A percentile compares a stretch with the other conserved stretches of the same genome.
Evolutionary conservation across 176 grass and related monocot genomes (phyloP).

Genomic region (Pharus latifolius): DNA sequence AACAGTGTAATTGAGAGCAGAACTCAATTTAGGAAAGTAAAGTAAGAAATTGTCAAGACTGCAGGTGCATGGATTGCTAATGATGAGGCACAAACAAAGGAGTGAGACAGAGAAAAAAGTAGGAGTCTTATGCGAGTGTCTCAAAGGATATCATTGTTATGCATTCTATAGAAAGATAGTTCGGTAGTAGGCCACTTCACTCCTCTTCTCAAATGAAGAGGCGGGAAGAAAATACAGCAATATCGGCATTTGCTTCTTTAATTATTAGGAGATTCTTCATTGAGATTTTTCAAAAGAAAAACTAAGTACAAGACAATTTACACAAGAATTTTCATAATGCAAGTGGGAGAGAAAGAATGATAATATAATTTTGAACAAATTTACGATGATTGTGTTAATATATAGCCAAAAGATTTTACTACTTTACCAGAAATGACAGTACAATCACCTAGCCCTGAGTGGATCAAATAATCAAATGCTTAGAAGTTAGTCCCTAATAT

Average conservation of each 20-base stretch:
- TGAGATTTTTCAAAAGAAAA: neutral
- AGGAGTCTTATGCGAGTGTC: neutral
- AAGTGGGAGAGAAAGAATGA: neutral
- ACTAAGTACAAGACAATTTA: neutral
- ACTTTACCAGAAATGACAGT: neutral
- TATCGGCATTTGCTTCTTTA: neutral
- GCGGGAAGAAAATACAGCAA: neutral
- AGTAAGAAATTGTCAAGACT: neutral
- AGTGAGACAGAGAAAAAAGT: neutral
- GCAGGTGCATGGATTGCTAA: neutral
- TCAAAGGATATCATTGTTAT: neutral
- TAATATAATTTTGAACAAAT: neutral
- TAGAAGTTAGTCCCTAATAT: neutral
- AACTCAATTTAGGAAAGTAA: neutral
- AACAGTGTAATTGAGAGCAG: neutral
- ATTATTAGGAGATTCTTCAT: neutral
- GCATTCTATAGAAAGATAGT: neutral
- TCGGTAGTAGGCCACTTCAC: neutral
- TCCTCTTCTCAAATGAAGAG: neutral
- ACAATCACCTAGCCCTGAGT: neutral
- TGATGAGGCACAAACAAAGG: neutral
- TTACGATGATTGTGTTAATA: neutral
- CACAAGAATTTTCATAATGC: neutral
- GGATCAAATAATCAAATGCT: neutral
- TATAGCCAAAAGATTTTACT: neutral